Percentiles rank a stretch among this genome's conserved stretches.
Conservation (phyloP, 2,329 filamentous ascomycete species). For the Fusarium sp. region DNA sequence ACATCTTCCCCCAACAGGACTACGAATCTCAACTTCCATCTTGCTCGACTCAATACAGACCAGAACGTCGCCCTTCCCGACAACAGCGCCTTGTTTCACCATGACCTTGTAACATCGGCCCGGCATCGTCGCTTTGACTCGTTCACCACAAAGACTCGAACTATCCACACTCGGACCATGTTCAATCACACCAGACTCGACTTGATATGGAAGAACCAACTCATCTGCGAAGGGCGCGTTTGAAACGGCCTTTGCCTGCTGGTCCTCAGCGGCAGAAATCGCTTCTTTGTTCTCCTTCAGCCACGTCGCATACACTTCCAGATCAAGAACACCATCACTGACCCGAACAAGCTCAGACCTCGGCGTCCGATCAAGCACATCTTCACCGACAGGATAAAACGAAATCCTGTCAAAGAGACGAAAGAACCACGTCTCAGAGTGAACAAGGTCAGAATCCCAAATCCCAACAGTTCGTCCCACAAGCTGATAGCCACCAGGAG, state of each 20-base stretch:
- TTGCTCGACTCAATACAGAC: slow-evolving; percentile 56
- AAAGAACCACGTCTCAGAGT: slow-evolving; percentile 48
- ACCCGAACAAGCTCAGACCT: slow-evolving; percentile 46
- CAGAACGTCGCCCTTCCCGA: slow-evolving; percentile 50
- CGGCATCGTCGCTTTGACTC: slow-evolving; percentile 51
- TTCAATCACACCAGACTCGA: slow-evolving; percentile 7
- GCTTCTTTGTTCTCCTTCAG: slow-evolving; percentile 48
- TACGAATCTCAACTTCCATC: slow-evolving; percentile 56
- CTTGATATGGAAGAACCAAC: slow-evolving; percentile 46
- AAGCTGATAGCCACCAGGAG: slow-evolving; percentile 56
- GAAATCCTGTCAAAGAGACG: slow-evolving; percentile 53
- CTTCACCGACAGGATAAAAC: slow-evolving; percentile 51
- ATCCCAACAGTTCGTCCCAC: slow-evolving; percentile 54
- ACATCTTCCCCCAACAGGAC: slow-evolving; percentile 47
- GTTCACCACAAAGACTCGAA: slow-evolving; percentile 39
- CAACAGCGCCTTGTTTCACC: slow-evolving; percentile 44
- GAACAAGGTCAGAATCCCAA: slow-evolving; percentile 47
- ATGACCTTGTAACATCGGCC: slow-evolving; percentile 53
- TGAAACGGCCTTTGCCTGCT: slow-evolving; percentile 47
- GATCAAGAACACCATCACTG: slow-evolving; percentile 48
- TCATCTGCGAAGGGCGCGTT: slow-evolving; percentile 50
- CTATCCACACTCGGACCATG: not conserved
- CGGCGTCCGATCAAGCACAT: slow-evolving; percentile 45
- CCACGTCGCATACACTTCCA: slow-evolving; percentile 52
- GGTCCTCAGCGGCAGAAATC: slow-evolving; percentile 40